A percentile compares a stretch with the other conserved stretches of the same genome.
Evolutionary conservation across 805 yeast genomes (phyloP).

Genomic region (Metschnikowia corniflorae): DNA sequence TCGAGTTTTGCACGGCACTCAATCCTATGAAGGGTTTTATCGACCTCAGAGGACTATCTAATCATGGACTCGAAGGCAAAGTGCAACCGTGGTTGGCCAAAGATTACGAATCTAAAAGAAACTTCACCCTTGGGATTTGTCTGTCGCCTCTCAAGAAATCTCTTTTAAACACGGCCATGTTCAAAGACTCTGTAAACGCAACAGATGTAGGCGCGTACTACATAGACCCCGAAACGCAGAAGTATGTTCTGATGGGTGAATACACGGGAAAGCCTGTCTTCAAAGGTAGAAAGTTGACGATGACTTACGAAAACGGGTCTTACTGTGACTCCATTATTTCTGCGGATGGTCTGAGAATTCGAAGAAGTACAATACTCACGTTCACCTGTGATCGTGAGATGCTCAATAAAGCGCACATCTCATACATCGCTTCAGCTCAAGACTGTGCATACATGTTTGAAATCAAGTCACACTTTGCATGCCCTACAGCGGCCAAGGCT

Average conservation of each 20-base stretch:
- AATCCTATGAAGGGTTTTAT: conserved; percentile 47
- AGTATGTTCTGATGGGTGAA: conserved; percentile 57
- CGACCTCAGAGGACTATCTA: conserved; percentile 48
- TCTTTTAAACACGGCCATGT: conserved; percentile 26
- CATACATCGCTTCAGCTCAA: conserved; percentile 66
- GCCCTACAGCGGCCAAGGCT: conserved; percentile 55
- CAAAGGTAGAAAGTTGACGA: conserved; percentile 65
- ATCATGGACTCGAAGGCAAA: conserved; percentile 45
- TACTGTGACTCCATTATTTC: conserved; percentile 44
- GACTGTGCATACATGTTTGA: conserved; percentile 85
- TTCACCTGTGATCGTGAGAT: conserved; percentile 80
- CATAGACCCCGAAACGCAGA: conserved; percentile 39
- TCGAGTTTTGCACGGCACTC: conserved; percentile 41
- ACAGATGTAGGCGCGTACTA: conserved; percentile 57
- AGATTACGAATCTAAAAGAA: conserved; percentile 66
- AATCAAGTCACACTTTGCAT: conserved; percentile 79
- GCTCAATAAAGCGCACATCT: conserved; percentile 57
- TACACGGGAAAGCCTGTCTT: conserved; percentile 58
- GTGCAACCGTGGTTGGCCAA: conserved; percentile 57
- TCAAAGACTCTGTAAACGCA: conserved; percentile 40
- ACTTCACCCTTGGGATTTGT: conserved; percentile 74
- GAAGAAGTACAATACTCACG: conserved; percentile 63
- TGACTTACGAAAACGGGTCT: conserved; percentile 70
- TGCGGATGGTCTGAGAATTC: conserved; percentile 41
- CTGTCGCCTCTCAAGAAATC: conserved; percentile 44